Conservation (phyloP, 2,329 filamentous ascomycete species). For the Fusarium tjaetaba region DNA sequence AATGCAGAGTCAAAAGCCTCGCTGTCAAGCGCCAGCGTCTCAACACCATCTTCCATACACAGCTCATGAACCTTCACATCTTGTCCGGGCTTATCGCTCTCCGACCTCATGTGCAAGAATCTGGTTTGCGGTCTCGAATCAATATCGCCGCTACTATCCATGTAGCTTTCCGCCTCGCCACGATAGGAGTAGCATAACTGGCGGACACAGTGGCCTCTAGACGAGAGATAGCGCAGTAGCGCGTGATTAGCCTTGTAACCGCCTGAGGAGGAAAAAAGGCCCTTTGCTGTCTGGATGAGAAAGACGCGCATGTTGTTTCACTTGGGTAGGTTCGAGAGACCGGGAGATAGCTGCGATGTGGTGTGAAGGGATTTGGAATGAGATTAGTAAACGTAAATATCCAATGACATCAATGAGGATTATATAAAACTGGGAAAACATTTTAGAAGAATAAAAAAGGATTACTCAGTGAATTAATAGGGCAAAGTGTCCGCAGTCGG, state of each 20-base stretch:
- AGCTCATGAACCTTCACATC: background rate
- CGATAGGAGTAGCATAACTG: background rate
- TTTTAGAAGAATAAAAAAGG: accelerated
- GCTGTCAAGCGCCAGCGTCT: background rate
- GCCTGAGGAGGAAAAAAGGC: background rate
- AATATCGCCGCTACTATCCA: accelerated
- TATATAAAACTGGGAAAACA: background rate
- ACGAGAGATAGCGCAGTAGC: background rate
- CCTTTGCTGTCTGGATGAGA: background rate
- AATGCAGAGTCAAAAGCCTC: background rate
- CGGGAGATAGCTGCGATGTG: background rate
- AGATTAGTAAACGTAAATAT: background rate
- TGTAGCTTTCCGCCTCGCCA: background rate
- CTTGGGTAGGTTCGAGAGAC: background rate
- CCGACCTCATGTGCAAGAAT: accelerated
- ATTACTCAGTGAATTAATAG: background rate
- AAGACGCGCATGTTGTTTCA: background rate
- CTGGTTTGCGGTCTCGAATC: accelerated
- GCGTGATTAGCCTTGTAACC: background rate
- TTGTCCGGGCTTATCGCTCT: background rate
- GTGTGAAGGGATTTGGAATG: accelerated
- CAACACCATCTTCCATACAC: background rate
- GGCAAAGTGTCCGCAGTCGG: background rate
- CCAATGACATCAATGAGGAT: background rate
- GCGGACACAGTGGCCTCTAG: background rate